Base-by-base conservation (phyloP, 768 basidiomycete species). In the Boletus insuetus region DNA sequence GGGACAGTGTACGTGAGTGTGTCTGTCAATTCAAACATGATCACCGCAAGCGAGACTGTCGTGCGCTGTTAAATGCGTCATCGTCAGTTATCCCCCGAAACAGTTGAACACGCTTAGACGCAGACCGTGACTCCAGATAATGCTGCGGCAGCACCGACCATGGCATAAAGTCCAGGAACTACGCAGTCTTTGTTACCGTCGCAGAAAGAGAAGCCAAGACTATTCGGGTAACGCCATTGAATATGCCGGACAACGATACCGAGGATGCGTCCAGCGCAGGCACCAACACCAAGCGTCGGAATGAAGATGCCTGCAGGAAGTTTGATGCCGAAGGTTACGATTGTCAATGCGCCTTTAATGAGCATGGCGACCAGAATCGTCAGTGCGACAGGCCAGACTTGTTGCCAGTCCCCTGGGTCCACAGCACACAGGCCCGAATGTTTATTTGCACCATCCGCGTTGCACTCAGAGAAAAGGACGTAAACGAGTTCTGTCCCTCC, bases 221-320 rank as follows among this genome's bases (percentile, higher is more conserved):
- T 75, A 26, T 81, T 56, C 0, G 91, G 89, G 63, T 88, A 69
- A 39, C 75, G 76, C 63, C 77, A 82, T 63, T 89, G 88, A 49
- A 87, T 62, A 73, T 83, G 87, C 66, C 95, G 91, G 71, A 98
- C 80, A 7, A 75, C 64, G 37, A 97, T 83, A 35, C 96, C 96
- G 35, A 93, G 64, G 35, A 98, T 82, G 22, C 96, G 81, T 2
- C 97, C 97, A 29, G 90, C 89, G 65, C 94, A 95, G 0, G 95
- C 95, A 24, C 96, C 95, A 12, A 96, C 95, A 14, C 89, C 94
- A 9, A 99, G 82, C 0, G 94, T 91, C 0, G 97, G 97, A 39
- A 99, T 92, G 73, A 99, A 99, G 61, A 98, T 97, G 4, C 97
- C 96, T 14, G 94, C 94, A 46, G 90, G 90, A 17, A 93, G 64